phyloP scores from a whole-genome alignment of 495 filamentous ascomycete species.

The Penicillium subrubescens region DNA sequence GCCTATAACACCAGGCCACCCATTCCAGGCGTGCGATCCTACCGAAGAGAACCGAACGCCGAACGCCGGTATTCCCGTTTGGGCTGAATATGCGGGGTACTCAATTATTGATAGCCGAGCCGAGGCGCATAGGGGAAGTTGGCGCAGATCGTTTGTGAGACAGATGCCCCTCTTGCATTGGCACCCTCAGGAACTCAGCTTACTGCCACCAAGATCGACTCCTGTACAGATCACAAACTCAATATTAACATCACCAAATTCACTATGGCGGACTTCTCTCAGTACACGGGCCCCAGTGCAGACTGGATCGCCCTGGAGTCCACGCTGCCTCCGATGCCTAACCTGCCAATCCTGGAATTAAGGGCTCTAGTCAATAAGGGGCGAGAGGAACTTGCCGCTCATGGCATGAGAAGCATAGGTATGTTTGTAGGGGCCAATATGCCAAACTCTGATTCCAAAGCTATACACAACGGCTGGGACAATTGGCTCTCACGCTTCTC shows the following conservation, averaged over 20 bases:
- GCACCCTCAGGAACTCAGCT: neutral
- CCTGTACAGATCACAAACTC: neutral
- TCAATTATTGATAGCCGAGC: conserved; percentile 19
- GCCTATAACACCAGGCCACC: neutral
- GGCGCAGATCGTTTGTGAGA: neutral
- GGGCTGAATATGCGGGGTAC: conserved; percentile 21
- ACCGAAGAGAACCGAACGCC: neutral
- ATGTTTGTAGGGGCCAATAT: conserved; percentile 20
- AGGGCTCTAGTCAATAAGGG: conserved; percentile 30
- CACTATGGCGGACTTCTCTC: conserved; percentile 44
- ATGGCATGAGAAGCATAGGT: conserved; percentile 34
- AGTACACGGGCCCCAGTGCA: conserved; percentile 39
- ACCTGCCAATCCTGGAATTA: conserved; percentile 27
- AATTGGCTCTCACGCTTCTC: neutral
- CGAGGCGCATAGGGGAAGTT: conserved; percentile 18
- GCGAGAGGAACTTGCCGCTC: conserved; percentile 37
- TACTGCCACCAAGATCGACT: neutral
- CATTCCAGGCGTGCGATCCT: neutral
- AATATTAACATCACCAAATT: neutral
- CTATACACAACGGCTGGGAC: neutral
- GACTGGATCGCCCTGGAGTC: conserved; percentile 46
- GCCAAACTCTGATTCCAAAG: neutral
- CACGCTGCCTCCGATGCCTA: conserved; percentile 26
- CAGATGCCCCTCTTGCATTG: neutral
- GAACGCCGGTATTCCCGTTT: conserved; percentile 10